Evolutionary conservation across 1,284 basidiomycete genomes (phyloP).

Genomic region (Ceratobasidium sp.): DNA sequence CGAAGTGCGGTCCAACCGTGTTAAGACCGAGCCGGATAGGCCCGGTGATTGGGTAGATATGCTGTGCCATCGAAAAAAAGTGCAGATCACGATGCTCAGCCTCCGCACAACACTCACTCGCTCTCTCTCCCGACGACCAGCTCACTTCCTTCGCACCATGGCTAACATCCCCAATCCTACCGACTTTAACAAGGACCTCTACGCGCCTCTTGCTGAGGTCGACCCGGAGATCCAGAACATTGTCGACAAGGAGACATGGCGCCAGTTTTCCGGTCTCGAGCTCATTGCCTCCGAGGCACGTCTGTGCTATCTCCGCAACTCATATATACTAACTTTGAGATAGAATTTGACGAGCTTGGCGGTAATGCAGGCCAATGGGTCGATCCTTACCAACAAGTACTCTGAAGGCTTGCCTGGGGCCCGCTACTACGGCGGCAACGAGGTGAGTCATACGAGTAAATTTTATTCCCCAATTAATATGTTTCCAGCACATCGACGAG

Average conservation of each 20-base stretch:
- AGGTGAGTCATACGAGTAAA: constrained; percentile 51
- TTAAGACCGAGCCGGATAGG: background rate
- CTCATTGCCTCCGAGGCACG: constrained; percentile 91
- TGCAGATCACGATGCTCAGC: constrained; percentile 15
- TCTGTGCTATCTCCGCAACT: constrained; percentile 6
- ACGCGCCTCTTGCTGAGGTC: constrained; percentile 84
- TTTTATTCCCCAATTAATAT: background rate
- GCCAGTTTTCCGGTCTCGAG: constrained; percentile 97
- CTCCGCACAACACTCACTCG: constrained; percentile 18
- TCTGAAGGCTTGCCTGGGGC: constrained; percentile 94
- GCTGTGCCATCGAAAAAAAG: constrained; percentile 17
- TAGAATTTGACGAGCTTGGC: constrained; percentile 94
- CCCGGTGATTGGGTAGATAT: constrained; percentile 7
- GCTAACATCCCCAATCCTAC: constrained; percentile 52
- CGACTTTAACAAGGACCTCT: constrained; percentile 84
- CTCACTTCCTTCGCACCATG: constrained; percentile 37
- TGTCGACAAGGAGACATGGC: constrained; percentile 99
- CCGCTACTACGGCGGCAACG: constrained; percentile 98
- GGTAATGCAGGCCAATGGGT: constrained; percentile 98
- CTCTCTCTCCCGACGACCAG: background rate
- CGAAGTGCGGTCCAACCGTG: background rate
- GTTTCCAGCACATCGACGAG: constrained; percentile 80
- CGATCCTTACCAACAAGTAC: constrained; percentile 99
- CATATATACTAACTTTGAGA: background rate
- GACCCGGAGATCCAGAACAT: constrained; percentile 96